Evolutionary conservation across 768 basidiomycete species (phyloP), one percentile per base, ranked within the genome.

Genomic region (Tulasnella sp.): DNA sequence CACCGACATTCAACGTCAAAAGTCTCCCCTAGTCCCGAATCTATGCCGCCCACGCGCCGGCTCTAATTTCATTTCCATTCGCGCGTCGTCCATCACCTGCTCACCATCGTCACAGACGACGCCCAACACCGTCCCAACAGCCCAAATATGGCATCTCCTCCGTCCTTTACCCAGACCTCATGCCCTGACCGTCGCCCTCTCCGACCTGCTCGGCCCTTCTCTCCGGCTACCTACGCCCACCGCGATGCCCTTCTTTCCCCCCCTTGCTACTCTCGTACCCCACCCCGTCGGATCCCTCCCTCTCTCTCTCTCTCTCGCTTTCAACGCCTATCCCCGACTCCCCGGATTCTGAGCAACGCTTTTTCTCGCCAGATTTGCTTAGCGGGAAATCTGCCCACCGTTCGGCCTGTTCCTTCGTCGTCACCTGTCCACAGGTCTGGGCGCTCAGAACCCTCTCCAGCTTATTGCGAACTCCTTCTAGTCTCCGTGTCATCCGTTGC

Each of bases 151-250:
- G 61, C 23, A 26, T 67, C n/a, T 29, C 61, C 61, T 67, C 61
- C 61, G 61, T 67, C 26, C 61, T 32, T 57, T 67, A 67, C 61
- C 61, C 61, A 67, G 61, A 67, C 61, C 61, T 67, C 61, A 67
- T 18, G 61, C 61, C 61, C 61, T 67, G 61, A 67, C 61, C 61
- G 61, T 67, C 26, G 61, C 61, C 29, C 61, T 67, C 61, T 67
- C 61, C 61, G 61, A 67, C 61, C 61, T 35, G 5, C 61, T 26
- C 61, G 61, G 61, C 29, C 61, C 61, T 35, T 67, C 61, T 13
- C 61, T 35, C 61, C 61, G 61, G 61, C 61, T 67, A 67, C 61
- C 32, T 16, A 67, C 61, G 29, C 5, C 20, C 51, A 51, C 51
- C 51, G 23, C n/a, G n/a, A n/a, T n/a, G n/a, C 51, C 20, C 23